A percentile compares a stretch with the other conserved stretches of the same genome.
Evolutionary conservation across 2,329 filamentous ascomycete genomes (phyloP).

Genomic region (Scedosporium minutisporum): DNA sequence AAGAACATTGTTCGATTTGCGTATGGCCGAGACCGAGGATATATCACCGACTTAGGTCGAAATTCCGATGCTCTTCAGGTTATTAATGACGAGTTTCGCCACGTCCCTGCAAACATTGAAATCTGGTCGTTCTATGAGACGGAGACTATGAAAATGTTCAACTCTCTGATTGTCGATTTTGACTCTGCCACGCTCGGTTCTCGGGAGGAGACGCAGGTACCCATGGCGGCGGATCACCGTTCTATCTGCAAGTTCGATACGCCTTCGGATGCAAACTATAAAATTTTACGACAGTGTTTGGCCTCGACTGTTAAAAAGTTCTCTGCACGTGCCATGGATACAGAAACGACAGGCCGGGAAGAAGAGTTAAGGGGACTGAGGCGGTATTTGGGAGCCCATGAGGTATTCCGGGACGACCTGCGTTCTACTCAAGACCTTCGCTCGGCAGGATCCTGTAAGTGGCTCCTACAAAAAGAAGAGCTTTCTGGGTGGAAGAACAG

Average conservation of each 20-base stretch:
- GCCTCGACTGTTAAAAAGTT: not conserved
- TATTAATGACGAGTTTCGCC: conserved; percentile 18
- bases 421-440: conserved; percentile 9
- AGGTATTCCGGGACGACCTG: conserved; percentile 12
- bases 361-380: not conserved
- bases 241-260: conserved; percentile 20
- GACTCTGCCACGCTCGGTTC: conserved; percentile 9
- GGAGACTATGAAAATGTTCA: not conserved
- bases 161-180: not conserved
- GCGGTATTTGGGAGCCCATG: not conserved
- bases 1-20: conserved; percentile 13
- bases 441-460: conserved; percentile 14
- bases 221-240: conserved; percentile 19
- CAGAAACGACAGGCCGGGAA: not conserved
- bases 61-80: conserved; percentile 13
- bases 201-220: conserved; percentile 14
- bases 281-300: conserved; percentile 9
- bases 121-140: conserved; percentile 21
- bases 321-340: not conserved
- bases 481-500: conserved; percentile 12
- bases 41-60: conserved; percentile 14
- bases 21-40: conserved; percentile 8
- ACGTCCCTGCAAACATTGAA: conserved; percentile 10
- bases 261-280: conserved; percentile 16
- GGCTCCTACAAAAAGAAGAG: conserved; percentile 10